These are phyloP conservation scores for Melastoma malabathricum DNA, from an alignment of 345 rosid genomes.

Conservation along the genomic window DNA sequence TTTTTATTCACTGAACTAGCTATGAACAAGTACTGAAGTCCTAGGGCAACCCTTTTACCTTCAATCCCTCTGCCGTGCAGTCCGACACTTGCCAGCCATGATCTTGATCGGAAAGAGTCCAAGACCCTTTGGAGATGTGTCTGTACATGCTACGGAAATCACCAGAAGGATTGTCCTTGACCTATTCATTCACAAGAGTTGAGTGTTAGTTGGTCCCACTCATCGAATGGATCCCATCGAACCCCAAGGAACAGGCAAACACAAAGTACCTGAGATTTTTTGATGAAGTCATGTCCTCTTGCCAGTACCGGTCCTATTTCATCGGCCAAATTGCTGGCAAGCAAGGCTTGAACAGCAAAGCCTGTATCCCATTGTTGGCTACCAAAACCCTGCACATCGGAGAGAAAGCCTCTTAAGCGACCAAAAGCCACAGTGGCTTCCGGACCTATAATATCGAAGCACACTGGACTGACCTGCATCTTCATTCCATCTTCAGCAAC, in stretches of 20 bases:
- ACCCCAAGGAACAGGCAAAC: neutral
- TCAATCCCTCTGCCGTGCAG: conserved; percentile 30
- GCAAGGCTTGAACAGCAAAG: conserved; percentile 30
- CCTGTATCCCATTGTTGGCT: conserved; percentile 56
- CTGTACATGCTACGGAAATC: conserved; percentile 23
- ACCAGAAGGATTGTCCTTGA: conserved; percentile 28
- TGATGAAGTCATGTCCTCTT: conserved; percentile 24
- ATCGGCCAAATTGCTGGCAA: conserved; percentile 19
- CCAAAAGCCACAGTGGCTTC: too few species aligned
- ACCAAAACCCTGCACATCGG: conserved; percentile 32
- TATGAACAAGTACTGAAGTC: neutral
- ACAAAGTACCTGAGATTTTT: conserved; percentile 39
- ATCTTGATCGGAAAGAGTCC: conserved; percentile 41
- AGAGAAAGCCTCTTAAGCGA: neutral
- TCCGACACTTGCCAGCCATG: conserved; percentile 46
- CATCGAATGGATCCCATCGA: neutral
- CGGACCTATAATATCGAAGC: too few species aligned
- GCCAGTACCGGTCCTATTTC: conserved; percentile 22
- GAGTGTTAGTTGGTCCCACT: neutral
- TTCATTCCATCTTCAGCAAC: conserved; percentile 62
- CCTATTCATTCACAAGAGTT: conserved; percentile 7
- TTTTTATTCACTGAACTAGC: too few species aligned
- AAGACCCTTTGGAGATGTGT: conserved; percentile 35
- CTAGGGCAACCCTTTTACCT: conserved; percentile 10
- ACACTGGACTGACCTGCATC: conserved; percentile 24